Conservation (phyloP, 2,329 filamentous ascomycete species). For the Aspergillus fumigatus region DNA sequence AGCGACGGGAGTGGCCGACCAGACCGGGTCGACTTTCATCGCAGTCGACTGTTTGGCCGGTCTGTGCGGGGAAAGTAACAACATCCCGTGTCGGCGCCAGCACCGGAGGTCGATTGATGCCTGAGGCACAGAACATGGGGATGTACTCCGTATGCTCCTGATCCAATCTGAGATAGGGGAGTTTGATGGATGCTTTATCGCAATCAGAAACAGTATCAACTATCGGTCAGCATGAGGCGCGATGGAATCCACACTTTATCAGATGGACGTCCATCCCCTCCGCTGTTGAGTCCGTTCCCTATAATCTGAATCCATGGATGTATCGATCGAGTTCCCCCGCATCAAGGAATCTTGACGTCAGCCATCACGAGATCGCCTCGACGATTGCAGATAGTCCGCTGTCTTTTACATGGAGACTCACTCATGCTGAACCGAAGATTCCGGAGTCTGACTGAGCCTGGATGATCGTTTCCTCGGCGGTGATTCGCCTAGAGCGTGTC, state of each 20-base stretch:
- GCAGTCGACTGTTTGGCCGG: too few species aligned
- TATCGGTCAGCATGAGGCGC: too few species aligned
- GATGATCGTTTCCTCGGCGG: not conserved
- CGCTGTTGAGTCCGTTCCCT: not conserved
- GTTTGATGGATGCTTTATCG: not conserved
- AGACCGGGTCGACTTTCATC: not conserved
- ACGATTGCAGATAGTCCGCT: not conserved
- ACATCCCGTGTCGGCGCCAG: slow-evolving; percentile 5
- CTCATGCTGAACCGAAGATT: not conserved
- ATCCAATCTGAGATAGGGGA: not conserved
- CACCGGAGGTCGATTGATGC: slow-evolving; percentile 1
- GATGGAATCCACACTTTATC: not conserved
- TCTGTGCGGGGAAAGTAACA: slow-evolving; percentile 1
- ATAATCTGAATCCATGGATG: not conserved
- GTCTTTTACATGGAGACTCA: not conserved
- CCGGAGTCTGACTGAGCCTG: not conserved
- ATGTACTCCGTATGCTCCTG: not conserved
- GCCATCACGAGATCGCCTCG: not conserved
- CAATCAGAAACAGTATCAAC: not conserved
- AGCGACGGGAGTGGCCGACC: not conserved
- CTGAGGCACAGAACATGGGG: not conserved
- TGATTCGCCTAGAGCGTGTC: not conserved
- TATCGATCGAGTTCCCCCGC: slow-evolving; percentile 3
- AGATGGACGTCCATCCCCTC: not conserved
- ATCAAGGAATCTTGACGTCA: slow-evolving; percentile 14